Percentiles rank a stretch among this genome's conserved stretches.
Evolutionary conservation across 768 basidiomycete genomes (phyloP).

Genomic region (Tephrocybe sp.): DNA sequence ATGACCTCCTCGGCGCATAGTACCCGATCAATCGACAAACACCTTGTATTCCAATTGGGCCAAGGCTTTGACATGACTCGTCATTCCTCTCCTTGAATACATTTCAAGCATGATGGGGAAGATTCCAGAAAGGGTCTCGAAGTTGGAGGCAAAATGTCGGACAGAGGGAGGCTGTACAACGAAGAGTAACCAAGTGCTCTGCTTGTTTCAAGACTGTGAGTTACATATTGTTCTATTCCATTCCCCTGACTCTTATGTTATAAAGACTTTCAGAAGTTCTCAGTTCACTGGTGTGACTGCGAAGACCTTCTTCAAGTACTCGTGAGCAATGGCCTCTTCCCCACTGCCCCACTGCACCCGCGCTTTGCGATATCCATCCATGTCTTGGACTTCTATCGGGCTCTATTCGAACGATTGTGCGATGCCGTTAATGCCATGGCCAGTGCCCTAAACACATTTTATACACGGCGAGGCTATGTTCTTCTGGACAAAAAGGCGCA

Average conservation of each 20-base stretch:
- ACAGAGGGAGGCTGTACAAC: too few species aligned
- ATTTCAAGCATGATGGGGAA: neutral
- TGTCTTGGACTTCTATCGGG: slow-evolving; percentile 30
- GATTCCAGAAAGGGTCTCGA: neutral
- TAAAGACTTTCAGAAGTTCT: slow-evolving; percentile 17
- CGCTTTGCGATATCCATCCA: slow-evolving; percentile 27
- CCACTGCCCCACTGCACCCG: slow-evolving; percentile 23
- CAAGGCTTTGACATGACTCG: neutral
- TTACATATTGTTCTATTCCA: too few species aligned
- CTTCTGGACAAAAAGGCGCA: slow-evolving; percentile 19
- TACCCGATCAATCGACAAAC: neutral
- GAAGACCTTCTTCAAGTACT: slow-evolving; percentile 22
- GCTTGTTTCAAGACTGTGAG: too few species aligned
- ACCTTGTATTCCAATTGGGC: neutral
- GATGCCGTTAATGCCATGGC: slow-evolving; percentile 32
- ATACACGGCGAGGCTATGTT: slow-evolving; percentile 8
- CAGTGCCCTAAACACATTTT: slow-evolving; percentile 27
- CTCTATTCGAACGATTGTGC: slow-evolving; percentile 35
- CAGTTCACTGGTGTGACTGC: slow-evolving; percentile 23
- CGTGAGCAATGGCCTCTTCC: slow-evolving; percentile 30
- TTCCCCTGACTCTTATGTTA: too few species aligned
- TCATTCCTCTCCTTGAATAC: neutral
- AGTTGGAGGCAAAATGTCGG: neutral
- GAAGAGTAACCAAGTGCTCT: too few species aligned
- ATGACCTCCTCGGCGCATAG: neutral